Evolutionary conservation across 768 basidiomycete species (phyloP), one percentile per base, ranked within the genome.

Genomic region (Russula vinacea): DNA sequence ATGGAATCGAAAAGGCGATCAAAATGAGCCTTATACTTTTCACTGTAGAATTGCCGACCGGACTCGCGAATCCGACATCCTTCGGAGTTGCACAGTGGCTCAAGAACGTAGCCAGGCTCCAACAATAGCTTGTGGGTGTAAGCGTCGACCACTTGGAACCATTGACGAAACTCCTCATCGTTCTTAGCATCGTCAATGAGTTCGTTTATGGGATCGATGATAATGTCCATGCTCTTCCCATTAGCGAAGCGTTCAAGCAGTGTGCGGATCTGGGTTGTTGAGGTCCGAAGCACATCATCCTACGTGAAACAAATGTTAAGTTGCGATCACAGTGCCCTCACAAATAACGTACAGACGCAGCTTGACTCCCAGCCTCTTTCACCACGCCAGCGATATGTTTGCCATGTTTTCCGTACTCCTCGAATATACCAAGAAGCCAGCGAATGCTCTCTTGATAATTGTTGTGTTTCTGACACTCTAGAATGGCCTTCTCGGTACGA

Each of bases 211-310:
- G 94, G 82, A 66, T 90, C 83, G 40, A 89, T 78, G 62, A 96
- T 81, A 35, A 80, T 74, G 62, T 87, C 78, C 75, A 94, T 81
- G 44, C 84, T 84, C 69, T 77, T 72, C 58, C 82, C 83, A 70
- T 92, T 88, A 7, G 95, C 95, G 73, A 98, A 94, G 24, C 96
- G 87, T 75, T 98, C 94, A 47, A 97, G 84, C 13, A 98, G 79
- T 1, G 85, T 87, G 52, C 91, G 86, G 33, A 94, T 81, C 71
- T 93, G 85, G 44, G 72, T 66, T 29, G 81, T 79, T 14, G 89
- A 81, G 40, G 79, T 75, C 53, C 82, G 77, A 70, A 95, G 78
- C 6, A 79, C 73, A 2, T 80, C 76, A 68, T 92, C 84, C 77
- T 84, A 64, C 50, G 71, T 66, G 29, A 68, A 24, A 14, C 5